Evolutionary conservation across 2,329 filamentous ascomycete species (phyloP).

Genomic region (Chlorencoelia australis): DNA sequence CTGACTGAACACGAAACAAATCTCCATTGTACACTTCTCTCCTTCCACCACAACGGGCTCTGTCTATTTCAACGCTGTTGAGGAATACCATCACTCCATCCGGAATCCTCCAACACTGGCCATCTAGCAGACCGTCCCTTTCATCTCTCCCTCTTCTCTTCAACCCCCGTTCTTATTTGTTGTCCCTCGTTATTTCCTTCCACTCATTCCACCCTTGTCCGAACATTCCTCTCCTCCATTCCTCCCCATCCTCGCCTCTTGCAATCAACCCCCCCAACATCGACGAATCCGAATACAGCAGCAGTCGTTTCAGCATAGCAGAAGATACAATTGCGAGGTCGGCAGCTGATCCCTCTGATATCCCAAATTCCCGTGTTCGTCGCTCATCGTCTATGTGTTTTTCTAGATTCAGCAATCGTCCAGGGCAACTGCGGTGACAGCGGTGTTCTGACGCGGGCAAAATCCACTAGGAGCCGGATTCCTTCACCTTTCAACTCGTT

Average conservation of each 20-base stretch:
- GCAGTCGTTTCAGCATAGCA: background rate
- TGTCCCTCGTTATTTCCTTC: background rate
- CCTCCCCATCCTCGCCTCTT: slow-evolving; percentile 1
- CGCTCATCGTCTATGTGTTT: no score
- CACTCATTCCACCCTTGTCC: slow-evolving; percentile 6
- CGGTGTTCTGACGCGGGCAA: slow-evolving; percentile 23
- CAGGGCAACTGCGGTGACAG: slow-evolving; percentile 24
- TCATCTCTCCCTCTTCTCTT: background rate
- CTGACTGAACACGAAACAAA: no score
- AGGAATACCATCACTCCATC: background rate
- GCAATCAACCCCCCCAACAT: background rate
- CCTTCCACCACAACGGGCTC: no score
- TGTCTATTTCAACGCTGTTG: background rate
- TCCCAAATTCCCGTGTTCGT: no score
- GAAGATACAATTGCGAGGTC: slow-evolving; percentile 5
- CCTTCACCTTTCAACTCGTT: slow-evolving; percentile 35
- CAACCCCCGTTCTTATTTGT: background rate
- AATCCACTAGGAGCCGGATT: slow-evolving; percentile 43
- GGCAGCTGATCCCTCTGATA: slow-evolving; percentile 4
- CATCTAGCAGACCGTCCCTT: background rate
- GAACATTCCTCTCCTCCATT: no score
- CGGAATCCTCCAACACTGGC: no score
- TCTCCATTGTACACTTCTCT: no score
- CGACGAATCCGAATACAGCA: background rate
- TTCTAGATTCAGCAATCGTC: background rate